A percentile compares a stretch with the other conserved stretches of the same genome.
phyloP scores from a whole-genome alignment of 768 basidiomycete genomes.

The Termitomyces sp. region DNA sequence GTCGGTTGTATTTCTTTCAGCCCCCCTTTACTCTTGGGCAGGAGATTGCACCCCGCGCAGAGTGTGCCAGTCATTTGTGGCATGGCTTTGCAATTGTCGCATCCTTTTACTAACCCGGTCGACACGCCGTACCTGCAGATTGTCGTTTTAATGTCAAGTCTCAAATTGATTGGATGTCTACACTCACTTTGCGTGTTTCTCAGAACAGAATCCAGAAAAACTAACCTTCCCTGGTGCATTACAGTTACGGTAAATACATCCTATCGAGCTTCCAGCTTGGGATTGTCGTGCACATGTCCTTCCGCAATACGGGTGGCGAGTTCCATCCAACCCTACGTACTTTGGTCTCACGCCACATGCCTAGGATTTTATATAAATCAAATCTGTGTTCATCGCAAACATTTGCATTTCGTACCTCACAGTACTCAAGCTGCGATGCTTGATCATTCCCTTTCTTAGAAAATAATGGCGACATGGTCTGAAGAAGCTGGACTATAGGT shows the following conservation, averaged over 20 bases:
- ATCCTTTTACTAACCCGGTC: slow-evolving; percentile 44
- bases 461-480: background rate
- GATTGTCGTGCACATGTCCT: slow-evolving; percentile 55
- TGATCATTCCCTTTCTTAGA: background rate
- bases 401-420: slow-evolving; percentile 7
- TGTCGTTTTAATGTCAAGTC: slow-evolving; percentile 1
- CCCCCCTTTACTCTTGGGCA: slow-evolving; percentile 36
- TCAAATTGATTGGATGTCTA: slow-evolving; percentile 2
- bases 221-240: slow-evolving; percentile 46
- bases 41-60: slow-evolving; percentile 50
- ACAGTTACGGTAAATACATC: slow-evolving; percentile 50
- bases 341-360: slow-evolving; percentile 59
- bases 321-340: slow-evolving; percentile 53
- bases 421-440: slow-evolving; percentile 4
- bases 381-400: slow-evolving; percentile 1
- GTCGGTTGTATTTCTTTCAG: slow-evolving; percentile 46
- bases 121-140: slow-evolving; percentile 47
- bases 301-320: slow-evolving; percentile 57
- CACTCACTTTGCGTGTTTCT: slow-evolving; percentile 54
- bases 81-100: slow-evolving; percentile 43
- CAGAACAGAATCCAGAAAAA: slow-evolving; percentile 55
- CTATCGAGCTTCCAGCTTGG: slow-evolving; percentile 31
- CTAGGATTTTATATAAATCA: slow-evolving; percentile 33
- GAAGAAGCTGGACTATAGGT: background rate
- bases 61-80: slow-evolving; percentile 43